Evolutionary conservation across 2,329 filamentous ascomycete species (phyloP).

Genomic region (Diaporthe caulivora): DNA sequence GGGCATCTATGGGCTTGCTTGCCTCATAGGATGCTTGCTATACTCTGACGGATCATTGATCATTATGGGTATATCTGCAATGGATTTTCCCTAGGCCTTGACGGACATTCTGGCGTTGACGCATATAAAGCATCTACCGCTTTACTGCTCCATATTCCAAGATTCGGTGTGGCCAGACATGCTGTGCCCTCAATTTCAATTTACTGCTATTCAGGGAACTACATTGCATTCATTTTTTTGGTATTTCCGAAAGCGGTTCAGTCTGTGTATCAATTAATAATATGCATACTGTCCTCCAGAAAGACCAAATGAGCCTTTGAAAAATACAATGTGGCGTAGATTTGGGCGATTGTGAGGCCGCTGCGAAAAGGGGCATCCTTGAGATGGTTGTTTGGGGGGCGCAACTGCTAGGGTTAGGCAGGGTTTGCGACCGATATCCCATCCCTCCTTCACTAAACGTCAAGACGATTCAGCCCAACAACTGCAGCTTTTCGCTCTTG

Average conservation of each 20-base stretch:
- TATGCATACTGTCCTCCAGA: neutral
- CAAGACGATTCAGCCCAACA: neutral
- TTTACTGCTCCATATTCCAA: neutral
- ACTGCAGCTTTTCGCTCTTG: neutral
- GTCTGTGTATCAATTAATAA: neutral
- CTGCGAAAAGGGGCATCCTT: neutral
- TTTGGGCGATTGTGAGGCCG: neutral
- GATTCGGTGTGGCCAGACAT: neutral
- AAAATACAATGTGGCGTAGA: neutral
- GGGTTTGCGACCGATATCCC: slow-evolving; percentile 4
- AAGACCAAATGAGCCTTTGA: neutral
- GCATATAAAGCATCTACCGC: neutral
- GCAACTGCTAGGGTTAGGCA: neutral
- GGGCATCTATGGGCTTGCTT: neutral
- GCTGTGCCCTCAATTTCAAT: neutral
- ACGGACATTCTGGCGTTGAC: neutral
- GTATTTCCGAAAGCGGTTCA: neutral
- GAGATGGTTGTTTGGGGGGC: too few relatives aligned
- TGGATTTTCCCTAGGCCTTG: too few relatives aligned
- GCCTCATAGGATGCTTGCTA: neutral
- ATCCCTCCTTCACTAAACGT: neutral
- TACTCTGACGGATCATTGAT: too few relatives aligned
- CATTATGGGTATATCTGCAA: too few relatives aligned
- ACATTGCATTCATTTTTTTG: neutral
- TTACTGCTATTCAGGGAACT: too few relatives aligned